phyloP scores from a whole-genome alignment of 805 yeast species.

The Pichia deserticola region DNA sequence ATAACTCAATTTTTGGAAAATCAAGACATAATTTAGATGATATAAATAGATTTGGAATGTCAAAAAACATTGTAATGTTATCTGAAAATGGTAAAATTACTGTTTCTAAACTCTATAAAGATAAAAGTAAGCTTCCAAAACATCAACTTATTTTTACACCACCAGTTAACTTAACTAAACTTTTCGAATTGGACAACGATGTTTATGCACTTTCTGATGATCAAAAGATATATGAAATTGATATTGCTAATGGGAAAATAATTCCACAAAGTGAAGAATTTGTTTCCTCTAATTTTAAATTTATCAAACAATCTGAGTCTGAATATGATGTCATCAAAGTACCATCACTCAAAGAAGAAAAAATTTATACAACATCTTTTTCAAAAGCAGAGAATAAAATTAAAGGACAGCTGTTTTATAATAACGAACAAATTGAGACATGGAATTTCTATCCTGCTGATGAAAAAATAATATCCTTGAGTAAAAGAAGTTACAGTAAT shows the following conservation, averaged over 20 bases:
- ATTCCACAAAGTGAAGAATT: not conserved
- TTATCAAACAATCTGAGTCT: not conserved
- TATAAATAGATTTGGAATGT: conserved; percentile 36
- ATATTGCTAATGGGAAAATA: not conserved
- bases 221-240: not conserved
- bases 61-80: conserved; percentile 35
- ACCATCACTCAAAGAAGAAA: not conserved
- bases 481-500: conserved; percentile 31
- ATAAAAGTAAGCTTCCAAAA: not conserved
- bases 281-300: conserved; percentile 3
- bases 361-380: conserved; percentile 12
- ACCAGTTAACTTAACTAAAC: not conserved
- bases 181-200: conserved; percentile 10
- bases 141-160: not conserved
- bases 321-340: conserved; percentile 12
- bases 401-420: conserved; percentile 11
- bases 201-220: not conserved
- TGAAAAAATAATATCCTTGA: conserved; percentile 35
- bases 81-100: conserved; percentile 35
- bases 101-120: conserved; percentile 36
- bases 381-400: conserved; percentile 4
- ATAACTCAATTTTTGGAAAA: conserved; percentile 13
- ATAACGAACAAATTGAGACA: conserved; percentile 7
- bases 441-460: conserved; percentile 16
- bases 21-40: conserved; percentile 12